Conservation (phyloP, 192 early-diverging fungal species). For the Podila epigama region DNA sequence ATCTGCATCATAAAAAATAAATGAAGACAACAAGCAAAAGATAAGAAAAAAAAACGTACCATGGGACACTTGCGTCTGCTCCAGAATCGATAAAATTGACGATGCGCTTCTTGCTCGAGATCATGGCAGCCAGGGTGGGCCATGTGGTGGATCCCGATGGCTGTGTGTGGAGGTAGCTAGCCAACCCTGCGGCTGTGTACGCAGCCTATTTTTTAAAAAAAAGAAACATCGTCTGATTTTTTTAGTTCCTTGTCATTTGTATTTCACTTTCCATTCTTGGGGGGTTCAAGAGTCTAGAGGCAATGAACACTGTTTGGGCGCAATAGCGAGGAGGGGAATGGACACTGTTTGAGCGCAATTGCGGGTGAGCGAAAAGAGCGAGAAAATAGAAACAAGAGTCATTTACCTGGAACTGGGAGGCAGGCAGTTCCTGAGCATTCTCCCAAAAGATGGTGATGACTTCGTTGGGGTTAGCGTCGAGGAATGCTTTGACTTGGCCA, state of each 20-base stretch:
- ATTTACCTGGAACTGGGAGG: conserved; percentile 52
- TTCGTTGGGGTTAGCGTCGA: conserved; percentile 73
- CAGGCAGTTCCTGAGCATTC: conserved; percentile 61
- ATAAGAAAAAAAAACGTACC: conserved; percentile 52
- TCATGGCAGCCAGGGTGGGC: conserved; percentile 75
- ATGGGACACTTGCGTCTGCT: conserved; percentile 64
- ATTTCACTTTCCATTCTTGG: too few relatives aligned
- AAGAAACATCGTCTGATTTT: background rate
- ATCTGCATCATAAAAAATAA: too few relatives aligned
- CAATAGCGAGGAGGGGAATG: too few relatives aligned
- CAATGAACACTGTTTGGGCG: background rate
- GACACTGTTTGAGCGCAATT: too few relatives aligned
- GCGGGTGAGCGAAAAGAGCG: background rate
- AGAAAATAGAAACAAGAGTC: background rate
- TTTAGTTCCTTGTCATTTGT: too few relatives aligned
- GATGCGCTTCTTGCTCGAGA: conserved; percentile 67
- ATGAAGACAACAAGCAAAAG: background rate
- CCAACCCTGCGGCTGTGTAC: conserved; percentile 61
- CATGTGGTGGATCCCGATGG: conserved; percentile 54
- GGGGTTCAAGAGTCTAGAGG: background rate
- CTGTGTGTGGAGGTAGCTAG: conserved; percentile 62
- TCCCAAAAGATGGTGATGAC: conserved; percentile 81
- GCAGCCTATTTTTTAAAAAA: conserved; percentile 19
- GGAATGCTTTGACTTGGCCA: conserved; percentile 58
- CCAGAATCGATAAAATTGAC: conserved; percentile 68